Base-by-base conservation (phyloP, 2,329 filamentous ascomycete genomes). In the Nannizzia gypsea region DNA sequence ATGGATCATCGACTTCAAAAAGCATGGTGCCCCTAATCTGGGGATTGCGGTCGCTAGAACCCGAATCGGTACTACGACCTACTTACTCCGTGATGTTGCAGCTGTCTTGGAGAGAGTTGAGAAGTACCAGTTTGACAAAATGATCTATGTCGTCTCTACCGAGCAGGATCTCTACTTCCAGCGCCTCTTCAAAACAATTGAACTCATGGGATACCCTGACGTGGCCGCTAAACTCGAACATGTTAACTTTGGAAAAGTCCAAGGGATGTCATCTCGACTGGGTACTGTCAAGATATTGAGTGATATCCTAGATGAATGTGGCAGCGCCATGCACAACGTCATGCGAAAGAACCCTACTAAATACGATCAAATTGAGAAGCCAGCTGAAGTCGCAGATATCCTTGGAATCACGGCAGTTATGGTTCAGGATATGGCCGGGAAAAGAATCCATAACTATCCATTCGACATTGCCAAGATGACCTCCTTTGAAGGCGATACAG, bases 341-440 rank as follows among this genome's bases (percentile, higher is more conserved):
- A 95, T 95, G 90, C 82, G 77, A 71, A 84, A 84, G 74, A 95
- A 95, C 72, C 81, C 88, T 69, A 79, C 81, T 67, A 95, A 95
- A 78, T 95, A 95, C 73, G 76, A 82, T 57, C 89, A 95, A 72
- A 85, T 95, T 17, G 85, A 84, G 67, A 78, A 95, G 71, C 89
- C 89, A 0, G 82, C 82, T 56, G 81, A 82, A 36, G 85, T 85
- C 3, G 88, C 90, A 61, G 90, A 95, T 73, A 86, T 81, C 8
- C 81, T 95, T 3, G 90, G 89, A 60, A 95, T 93, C 68, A 88
- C 85, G 64, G 86, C 86, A 70, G 89, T 95, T 68, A 95, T 95
- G 89, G 88, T 92, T 11, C 90, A 95, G 73, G 90, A 95, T 68
- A 93, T 95, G 87, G 85, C 82, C 62, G 90, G 89, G 71, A 95